Conservation (phyloP, 495 filamentous ascomycete genomes). For the Arthonia radiata region DNA sequence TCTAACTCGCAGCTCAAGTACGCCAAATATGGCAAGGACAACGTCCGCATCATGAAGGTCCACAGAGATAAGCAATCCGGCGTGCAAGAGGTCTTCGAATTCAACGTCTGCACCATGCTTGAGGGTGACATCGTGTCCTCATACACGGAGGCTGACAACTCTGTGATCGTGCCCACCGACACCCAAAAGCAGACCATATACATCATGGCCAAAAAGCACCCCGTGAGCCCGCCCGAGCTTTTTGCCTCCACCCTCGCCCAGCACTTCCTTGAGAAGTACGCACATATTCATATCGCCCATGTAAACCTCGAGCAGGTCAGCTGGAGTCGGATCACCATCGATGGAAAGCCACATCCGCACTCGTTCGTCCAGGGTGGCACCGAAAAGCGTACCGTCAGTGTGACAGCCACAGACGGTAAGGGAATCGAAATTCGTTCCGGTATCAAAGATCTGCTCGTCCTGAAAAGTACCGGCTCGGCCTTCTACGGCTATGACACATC, state of each 20-base stretch:
- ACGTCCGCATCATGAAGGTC: conserved; percentile 92
- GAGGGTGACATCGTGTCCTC: conserved; percentile 80
- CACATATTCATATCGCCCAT: conserved; percentile 64
- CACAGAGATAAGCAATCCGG: conserved; percentile 44
- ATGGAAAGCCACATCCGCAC: conserved; percentile 87
- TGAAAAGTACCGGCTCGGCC: conserved; percentile 92
- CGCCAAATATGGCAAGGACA: conserved; percentile 38
- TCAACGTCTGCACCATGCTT: conserved; percentile 76
- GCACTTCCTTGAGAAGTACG: conserved; percentile 73
- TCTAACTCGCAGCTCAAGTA: no score
- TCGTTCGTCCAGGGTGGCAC: conserved; percentile 75
- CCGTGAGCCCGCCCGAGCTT: conserved; percentile 79
- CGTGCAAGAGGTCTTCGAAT: conserved; percentile 67
- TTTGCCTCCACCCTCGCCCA: conserved; percentile 62
- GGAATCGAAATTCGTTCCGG: conserved; percentile 44
- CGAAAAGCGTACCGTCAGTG: conserved; percentile 61
- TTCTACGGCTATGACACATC: conserved; percentile 72
- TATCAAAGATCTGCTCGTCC: conserved; percentile 54
- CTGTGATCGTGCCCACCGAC: conserved; percentile 84
- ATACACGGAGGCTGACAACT: conserved; percentile 91
- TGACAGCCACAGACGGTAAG: conserved; percentile 15
- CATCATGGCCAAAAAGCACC: conserved; percentile 79
- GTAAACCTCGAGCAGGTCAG: conserved; percentile 62
- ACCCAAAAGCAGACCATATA: conserved; percentile 96
- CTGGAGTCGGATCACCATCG: conserved; percentile 74